Conservation (phyloP, 305 asterid genomes). For the Fraxinus velutina region DNA sequence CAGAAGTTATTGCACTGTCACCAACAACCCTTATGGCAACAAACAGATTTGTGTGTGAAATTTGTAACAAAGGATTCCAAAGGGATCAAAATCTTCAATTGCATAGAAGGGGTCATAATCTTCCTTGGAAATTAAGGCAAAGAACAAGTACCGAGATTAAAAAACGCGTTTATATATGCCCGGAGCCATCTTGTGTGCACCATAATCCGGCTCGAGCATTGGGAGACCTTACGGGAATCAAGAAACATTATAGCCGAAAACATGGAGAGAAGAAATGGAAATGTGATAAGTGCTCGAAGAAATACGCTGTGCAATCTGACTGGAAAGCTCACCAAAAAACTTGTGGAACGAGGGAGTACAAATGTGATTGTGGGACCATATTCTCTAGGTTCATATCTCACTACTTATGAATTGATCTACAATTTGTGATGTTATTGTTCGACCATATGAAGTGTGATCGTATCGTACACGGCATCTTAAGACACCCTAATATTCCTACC, state of each 20-base stretch:
- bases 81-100: constrained; percentile 83
- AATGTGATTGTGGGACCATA: constrained; percentile 87
- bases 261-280: constrained; percentile 95
- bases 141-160: constrained; percentile 53
- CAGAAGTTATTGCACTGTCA: constrained; percentile 76
- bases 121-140: constrained; percentile 83
- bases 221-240: constrained; percentile 90
- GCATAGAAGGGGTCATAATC: constrained; percentile 82
- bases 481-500: neutral
- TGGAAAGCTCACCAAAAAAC: constrained; percentile 95
- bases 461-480: neutral
- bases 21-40: constrained; percentile 86
- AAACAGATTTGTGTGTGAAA: constrained; percentile 76
- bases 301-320: constrained; percentile 84
- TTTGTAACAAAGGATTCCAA: constrained; percentile 82
- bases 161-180: constrained; percentile 81
- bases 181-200: constrained; percentile 76
- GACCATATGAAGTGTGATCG: neutral
- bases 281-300: constrained; percentile 74
- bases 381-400: constrained; percentile 61
- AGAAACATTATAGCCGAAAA: constrained; percentile 79
- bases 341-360: constrained; percentile 79
- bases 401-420: neutral
- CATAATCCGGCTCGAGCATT: constrained; percentile 68
- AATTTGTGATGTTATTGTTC: neutral